Evolutionary conservation across 225 moss, liverwort and hornwort species (phyloP).

Genomic region (Pseudisothecium myosuroides): DNA sequence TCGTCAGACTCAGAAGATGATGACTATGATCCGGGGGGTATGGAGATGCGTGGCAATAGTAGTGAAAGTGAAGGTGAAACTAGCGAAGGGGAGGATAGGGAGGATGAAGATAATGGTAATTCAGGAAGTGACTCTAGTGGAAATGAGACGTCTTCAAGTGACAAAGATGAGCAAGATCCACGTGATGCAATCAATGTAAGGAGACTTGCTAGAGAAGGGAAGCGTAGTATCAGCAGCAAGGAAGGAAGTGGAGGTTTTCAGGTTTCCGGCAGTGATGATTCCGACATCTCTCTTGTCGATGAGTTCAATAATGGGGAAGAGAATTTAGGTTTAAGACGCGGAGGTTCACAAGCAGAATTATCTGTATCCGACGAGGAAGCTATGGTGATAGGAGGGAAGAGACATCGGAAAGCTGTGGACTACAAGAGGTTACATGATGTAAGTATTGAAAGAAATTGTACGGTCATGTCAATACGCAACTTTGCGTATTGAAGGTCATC

Average conservation of each 20-base stretch:
- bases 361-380: conserved; percentile 50
- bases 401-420: conserved; percentile 79
- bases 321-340: conserved; percentile 6
- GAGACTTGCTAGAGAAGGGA: conserved; percentile 13
- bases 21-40: conserved; percentile 72
- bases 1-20: conserved; percentile 93
- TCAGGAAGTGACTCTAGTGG: conserved; percentile 43
- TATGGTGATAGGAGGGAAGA: conserved; percentile 57
- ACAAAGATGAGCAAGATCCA: conserved; percentile 26
- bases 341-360: conserved; percentile 26
- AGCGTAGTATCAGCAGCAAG: conserved; percentile 4
- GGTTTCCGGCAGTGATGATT: conserved; percentile 17
- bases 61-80: conserved; percentile 24
- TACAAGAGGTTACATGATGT: conserved; percentile 88
- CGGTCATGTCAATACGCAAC: neutral
- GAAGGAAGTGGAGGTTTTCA: conserved; percentile 14
- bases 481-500: neutral
- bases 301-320: conserved; percentile 25
- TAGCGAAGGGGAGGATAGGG: neutral
- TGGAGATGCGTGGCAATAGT: conserved; percentile 14
- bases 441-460: conserved; percentile 4
- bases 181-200: neutral
- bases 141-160: conserved; percentile 37
- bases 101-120: conserved; percentile 21
- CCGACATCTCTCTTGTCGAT: conserved; percentile 32